Conservation (phyloP, 1,284 basidiomycete genomes). For the Bjerkandera adusta region DNA sequence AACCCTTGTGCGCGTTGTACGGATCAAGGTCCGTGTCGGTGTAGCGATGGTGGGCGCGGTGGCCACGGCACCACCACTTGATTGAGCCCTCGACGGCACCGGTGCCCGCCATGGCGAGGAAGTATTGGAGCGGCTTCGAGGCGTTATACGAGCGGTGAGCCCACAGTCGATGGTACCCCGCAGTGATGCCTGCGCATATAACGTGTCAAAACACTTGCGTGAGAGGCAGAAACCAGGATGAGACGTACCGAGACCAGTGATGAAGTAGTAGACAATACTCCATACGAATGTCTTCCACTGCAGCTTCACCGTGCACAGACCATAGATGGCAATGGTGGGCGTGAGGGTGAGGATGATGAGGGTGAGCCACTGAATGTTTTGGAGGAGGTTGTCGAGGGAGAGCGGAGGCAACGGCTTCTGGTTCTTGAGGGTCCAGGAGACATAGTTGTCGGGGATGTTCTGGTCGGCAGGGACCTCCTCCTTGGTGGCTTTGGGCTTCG, state of each 20-base stretch:
- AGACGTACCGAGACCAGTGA: constrained; percentile 73
- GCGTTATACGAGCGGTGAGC: constrained; percentile 92
- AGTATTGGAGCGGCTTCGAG: constrained; percentile 75
- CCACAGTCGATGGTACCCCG: constrained; percentile 92
- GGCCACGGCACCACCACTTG: constrained; percentile 94
- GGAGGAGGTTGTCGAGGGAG: constrained; percentile 53
- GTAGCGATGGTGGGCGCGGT: constrained; percentile 92
- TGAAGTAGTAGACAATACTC: constrained; percentile 78
- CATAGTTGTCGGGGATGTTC: constrained; percentile 87
- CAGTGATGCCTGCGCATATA: constrained; percentile 49
- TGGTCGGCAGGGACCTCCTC: constrained; percentile 54
- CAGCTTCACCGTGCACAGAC: constrained; percentile 58
- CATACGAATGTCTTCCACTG: constrained; percentile 70
- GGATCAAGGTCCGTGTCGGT: constrained; percentile 96
- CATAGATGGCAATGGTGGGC: constrained; percentile 71
- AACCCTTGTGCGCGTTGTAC: constrained; percentile 87
- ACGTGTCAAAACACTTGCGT: neutral
- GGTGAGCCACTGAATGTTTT: constrained; percentile 38
- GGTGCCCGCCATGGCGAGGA: constrained; percentile 75
- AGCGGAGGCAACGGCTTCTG: constrained; percentile 78
- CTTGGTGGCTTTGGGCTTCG: constrained; percentile 26
- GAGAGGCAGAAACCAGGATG: constrained; percentile 7
- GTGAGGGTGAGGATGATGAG: constrained; percentile 66
- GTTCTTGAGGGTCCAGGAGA: constrained; percentile 79
- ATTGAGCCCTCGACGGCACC: constrained; percentile 91